These are phyloP conservation scores for Suillus luteus DNA, from an alignment of 768 basidiomycete genomes.

Conservation along the genomic window DNA sequence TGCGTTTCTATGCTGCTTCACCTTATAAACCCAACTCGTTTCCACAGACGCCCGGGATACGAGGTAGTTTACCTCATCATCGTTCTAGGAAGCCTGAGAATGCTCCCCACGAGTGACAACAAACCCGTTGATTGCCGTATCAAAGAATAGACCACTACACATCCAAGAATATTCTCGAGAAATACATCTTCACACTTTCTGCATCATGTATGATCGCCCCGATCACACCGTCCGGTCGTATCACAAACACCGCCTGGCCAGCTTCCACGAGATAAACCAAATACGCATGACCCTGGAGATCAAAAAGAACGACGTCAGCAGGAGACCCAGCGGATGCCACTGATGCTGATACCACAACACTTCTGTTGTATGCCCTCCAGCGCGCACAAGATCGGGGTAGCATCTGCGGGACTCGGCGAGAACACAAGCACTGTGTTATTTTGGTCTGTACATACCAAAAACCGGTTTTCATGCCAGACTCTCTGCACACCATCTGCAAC, in stretches of 20 bases:
- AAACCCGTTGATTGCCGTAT: background rate
- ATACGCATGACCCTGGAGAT: constrained; percentile 38
- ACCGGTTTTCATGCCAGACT: constrained; percentile 17
- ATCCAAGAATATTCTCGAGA: background rate
- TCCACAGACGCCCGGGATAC: background rate
- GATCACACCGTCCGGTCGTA: constrained; percentile 25
- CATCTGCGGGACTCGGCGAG: constrained; percentile 9
- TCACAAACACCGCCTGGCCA: constrained; percentile 27
- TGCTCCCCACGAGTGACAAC: too few species aligned
- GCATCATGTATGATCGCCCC: constrained; percentile 33
- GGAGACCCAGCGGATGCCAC: background rate
- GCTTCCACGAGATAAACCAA: constrained; percentile 35
- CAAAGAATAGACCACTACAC: background rate
- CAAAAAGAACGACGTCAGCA: constrained; percentile 36
- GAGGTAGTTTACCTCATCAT: too few species aligned
- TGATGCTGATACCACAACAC: background rate
- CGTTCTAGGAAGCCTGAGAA: too few species aligned
- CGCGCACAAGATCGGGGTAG: background rate
- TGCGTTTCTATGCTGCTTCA: background rate
- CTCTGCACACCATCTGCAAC: constrained; percentile 12
- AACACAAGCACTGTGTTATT: constrained; percentile 16
- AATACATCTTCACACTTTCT: constrained; percentile 17
- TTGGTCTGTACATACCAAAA: constrained; percentile 32
- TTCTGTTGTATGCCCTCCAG: background rate
- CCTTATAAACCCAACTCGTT: too few species aligned